These are phyloP conservation scores for Gillenia trifoliata DNA, from an alignment of 306 rosid species.

Conservation along the genomic window DNA sequence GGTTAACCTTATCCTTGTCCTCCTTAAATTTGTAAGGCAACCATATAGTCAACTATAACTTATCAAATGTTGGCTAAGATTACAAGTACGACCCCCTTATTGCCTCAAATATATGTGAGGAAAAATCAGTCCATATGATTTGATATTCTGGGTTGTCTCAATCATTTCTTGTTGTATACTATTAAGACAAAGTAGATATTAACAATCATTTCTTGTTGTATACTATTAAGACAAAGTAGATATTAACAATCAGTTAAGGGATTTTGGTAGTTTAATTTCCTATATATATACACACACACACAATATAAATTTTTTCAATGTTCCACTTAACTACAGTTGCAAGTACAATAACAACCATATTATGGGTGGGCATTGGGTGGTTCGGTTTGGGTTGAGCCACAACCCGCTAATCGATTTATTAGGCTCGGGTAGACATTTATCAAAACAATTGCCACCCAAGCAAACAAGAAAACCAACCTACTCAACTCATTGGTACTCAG, in stretches of 20 bases:
- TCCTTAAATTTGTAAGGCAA: neutral
- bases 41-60: neutral
- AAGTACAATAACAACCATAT: no score
- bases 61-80: constrained; percentile 1
- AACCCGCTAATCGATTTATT: no score
- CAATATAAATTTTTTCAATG: neutral
- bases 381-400: no score
- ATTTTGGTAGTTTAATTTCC: neutral
- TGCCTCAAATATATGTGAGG: neutral
- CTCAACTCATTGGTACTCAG: no score
- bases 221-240: neutral
- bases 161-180: neutral
- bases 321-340: no score
- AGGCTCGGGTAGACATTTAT: no score
- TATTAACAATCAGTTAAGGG: neutral
- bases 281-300: neutral
- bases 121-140: neutral
- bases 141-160: neutral
- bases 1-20: neutral
- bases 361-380: no score
- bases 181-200: neutral
- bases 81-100: neutral
- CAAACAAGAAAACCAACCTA: no score
- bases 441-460: no score
- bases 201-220: neutral